Conservation (phyloP, 2,329 filamentous ascomycete genomes). For the Fusarium sp. region DNA sequence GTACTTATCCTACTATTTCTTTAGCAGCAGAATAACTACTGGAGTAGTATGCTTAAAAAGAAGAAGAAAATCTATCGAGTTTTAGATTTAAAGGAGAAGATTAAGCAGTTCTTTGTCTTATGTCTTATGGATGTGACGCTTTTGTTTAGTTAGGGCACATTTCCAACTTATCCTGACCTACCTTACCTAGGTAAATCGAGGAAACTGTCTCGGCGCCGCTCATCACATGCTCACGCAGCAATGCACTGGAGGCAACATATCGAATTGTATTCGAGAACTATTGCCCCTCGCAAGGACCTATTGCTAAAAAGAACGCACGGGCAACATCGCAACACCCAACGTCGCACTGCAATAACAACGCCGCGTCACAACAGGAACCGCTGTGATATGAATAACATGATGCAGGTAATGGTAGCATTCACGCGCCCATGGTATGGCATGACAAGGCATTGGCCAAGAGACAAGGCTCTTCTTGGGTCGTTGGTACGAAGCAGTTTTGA, state of each 20-base stretch:
- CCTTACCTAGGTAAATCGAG: not conserved
- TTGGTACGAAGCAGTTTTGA: conserved; percentile 7
- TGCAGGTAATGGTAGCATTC: conserved; percentile 26
- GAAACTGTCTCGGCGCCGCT: not conserved
- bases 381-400: conserved; percentile 27
- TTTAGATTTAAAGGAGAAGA: no score
- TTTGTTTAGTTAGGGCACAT: not conserved
- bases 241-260: conserved; percentile 19
- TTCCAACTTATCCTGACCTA: not conserved
- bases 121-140: no score
- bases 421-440: conserved; percentile 11
- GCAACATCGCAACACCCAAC: conserved; percentile 10
- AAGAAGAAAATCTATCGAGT: no score
- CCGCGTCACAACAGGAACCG: conserved; percentile 20
- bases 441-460: not conserved
- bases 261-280: conserved; percentile 1
- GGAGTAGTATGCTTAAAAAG: no score
- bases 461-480: not conserved
- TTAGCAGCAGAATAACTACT: no score
- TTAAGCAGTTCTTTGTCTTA: no score
- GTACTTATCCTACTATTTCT: no score
- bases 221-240: conserved; percentile 37
- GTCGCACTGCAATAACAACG: conserved; percentile 12
- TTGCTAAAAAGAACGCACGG: conserved; percentile 3
- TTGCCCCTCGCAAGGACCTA: not conserved